Conservation (phyloP, 306 rosid species). For the Rosa chinensis region DNA sequence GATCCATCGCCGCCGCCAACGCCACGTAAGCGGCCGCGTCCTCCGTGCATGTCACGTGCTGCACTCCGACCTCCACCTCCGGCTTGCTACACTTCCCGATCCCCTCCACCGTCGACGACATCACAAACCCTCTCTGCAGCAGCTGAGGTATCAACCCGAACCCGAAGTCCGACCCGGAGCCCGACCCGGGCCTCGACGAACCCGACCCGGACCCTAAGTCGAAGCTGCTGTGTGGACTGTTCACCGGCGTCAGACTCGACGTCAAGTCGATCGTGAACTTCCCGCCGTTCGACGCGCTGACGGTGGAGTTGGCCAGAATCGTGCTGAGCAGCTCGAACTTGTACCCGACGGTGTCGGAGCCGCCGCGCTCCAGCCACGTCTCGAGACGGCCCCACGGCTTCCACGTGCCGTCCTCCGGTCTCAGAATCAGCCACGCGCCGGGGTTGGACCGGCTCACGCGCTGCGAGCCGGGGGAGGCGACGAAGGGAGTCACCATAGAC, state of each 20-base stretch:
- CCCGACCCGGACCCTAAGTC: conserved; percentile 43
- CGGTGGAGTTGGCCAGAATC: conserved; percentile 32
- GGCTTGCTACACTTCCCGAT: conserved; percentile 33
- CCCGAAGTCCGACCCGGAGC: conserved; percentile 45
- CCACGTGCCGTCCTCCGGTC: conserved; percentile 49
- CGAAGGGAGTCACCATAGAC: conserved; percentile 55
- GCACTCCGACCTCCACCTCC: conserved; percentile 50
- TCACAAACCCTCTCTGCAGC: conserved; percentile 45
- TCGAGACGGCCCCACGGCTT: conserved; percentile 57
- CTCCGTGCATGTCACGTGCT: conserved; percentile 56
- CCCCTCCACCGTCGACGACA: conserved; percentile 53
- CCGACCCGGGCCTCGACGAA: conserved; percentile 21
- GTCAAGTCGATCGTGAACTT: conserved; percentile 44
- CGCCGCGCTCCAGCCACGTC: conserved; percentile 47
- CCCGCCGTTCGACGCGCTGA: conserved; percentile 37
- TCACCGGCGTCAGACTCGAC: conserved; percentile 29
- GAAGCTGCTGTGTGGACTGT: conserved; percentile 38
- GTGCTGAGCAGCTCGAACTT: conserved; percentile 36
- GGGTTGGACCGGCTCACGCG: conserved; percentile 53
- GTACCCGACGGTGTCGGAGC: conserved; percentile 42
- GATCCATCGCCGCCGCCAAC: conserved; percentile 51
- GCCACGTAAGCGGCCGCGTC: conserved; percentile 58
- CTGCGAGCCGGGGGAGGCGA: conserved; percentile 43
- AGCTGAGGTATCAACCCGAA: conserved; percentile 24
- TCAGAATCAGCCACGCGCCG: conserved; percentile 52